These are phyloP conservation scores for Podaxis carcinomalis DNA, from an alignment of 768 basidiomycete species.

Conservation along the genomic window DNA sequence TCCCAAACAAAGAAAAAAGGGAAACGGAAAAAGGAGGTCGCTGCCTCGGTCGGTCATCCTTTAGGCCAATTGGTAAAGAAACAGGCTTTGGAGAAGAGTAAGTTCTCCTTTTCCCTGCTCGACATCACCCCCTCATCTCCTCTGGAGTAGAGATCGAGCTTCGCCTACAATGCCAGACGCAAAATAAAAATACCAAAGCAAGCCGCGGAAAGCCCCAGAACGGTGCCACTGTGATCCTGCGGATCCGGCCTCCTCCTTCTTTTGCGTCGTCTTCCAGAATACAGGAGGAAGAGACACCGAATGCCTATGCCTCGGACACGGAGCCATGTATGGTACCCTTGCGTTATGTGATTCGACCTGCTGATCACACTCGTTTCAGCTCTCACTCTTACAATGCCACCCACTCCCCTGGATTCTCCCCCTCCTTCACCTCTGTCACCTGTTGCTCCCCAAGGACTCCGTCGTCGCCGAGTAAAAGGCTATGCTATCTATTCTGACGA, in stretches of 20 bases:
- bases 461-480: slow-evolving; percentile 29
- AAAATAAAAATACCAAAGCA: slow-evolving; percentile 23
- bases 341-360: too few species aligned
- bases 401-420: slow-evolving; percentile 3
- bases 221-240: slow-evolving; percentile 28
- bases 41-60: slow-evolving; percentile 38
- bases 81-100: slow-evolving; percentile 43
- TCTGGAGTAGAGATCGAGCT: slow-evolving; percentile 35
- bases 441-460: slow-evolving; percentile 15
- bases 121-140: slow-evolving; percentile 3
- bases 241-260: slow-evolving; percentile 17
- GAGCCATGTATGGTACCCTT: neutral
- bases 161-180: slow-evolving; percentile 37
- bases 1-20: slow-evolving; percentile 61
- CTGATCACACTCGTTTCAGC: neutral
- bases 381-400: slow-evolving; percentile 3
- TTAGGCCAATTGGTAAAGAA: slow-evolving; percentile 50
- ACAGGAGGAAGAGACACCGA: neutral
- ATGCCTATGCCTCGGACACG: neutral
- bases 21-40: slow-evolving; percentile 53
- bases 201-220: slow-evolving; percentile 40
- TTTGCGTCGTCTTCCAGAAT: neutral
- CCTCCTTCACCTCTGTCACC: slow-evolving; percentile 15
- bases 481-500: slow-evolving; percentile 42
- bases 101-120: slow-evolving; percentile 15